Conservation (phyloP, 768 basidiomycete species). For the Dentipellis fragilis region DNA sequence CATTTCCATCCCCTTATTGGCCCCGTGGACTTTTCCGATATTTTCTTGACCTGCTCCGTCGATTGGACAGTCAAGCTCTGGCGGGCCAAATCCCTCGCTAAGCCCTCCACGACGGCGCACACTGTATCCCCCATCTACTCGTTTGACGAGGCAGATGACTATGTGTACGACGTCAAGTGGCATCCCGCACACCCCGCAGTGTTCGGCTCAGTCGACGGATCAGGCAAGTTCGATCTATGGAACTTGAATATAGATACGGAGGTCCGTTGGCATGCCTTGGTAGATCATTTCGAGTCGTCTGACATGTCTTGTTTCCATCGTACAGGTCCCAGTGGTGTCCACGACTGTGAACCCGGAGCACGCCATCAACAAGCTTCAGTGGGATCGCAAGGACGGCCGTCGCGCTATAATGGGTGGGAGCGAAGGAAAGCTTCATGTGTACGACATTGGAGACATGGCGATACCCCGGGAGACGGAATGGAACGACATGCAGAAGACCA, state of each 20-base stretch:
- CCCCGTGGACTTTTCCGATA: conserved; percentile 88
- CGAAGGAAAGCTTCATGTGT: conserved; percentile 88
- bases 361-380: conserved; percentile 91
- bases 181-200: conserved; percentile 91
- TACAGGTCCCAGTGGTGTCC: conserved; percentile 85
- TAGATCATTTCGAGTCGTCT: not conserved
- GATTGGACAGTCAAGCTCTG: conserved; percentile 99
- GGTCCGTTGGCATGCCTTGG: conserved; percentile 36
- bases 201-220: conserved; percentile 90
- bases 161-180: conserved; percentile 98
- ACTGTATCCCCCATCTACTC: conserved; percentile 73
- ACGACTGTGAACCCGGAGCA: conserved; percentile 69
- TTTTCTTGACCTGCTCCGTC: conserved; percentile 87
- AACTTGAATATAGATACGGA: conserved; percentile 96
- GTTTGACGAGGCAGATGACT: conserved; percentile 97
- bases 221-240: conserved; percentile 95
- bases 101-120: conserved; percentile 51
- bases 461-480: conserved; percentile 87
- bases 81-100: conserved; percentile 71
- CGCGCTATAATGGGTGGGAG: conserved; percentile 85
- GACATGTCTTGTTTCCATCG: not conserved
- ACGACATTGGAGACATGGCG: conserved; percentile 89
- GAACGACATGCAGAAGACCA: conserved; percentile 83
- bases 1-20: conserved; percentile 91
- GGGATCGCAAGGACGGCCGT: conserved; percentile 90